phyloP scores from a whole-genome alignment of 1,139 yeast genomes.

The Spencermartinsiella ligniputridi region DNA sequence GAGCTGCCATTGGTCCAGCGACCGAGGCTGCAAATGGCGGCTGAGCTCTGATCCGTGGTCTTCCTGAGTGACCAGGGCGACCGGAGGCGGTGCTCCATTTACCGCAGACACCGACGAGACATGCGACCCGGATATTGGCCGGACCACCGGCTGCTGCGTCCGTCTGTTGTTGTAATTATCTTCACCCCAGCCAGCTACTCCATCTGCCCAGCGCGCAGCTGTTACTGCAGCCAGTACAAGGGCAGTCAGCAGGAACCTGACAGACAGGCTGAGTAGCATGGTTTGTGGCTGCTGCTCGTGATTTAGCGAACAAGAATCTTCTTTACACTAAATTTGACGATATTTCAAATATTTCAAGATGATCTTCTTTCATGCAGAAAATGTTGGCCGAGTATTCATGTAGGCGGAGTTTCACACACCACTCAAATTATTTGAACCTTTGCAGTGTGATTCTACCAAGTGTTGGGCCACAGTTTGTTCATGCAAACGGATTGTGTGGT shows the following conservation, averaged over 20 bases:
- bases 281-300: too few relatives aligned
- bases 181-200: neutral
- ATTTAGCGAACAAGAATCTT: too few relatives aligned
- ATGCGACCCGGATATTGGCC: neutral
- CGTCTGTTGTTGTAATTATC: neutral
- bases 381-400: too few relatives aligned
- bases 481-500: too few relatives aligned
- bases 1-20: constrained; percentile 51
- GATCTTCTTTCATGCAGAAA: too few relatives aligned
- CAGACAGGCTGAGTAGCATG: neutral
- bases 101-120: neutral
- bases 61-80: neutral
- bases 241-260: neutral
- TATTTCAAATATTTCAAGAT: too few relatives aligned
- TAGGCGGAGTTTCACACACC: too few relatives aligned
- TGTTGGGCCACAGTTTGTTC: too few relatives aligned
- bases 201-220: neutral
- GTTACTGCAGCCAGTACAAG: neutral
- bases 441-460: too few relatives aligned
- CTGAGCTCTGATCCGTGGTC: neutral
- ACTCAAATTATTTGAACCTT: too few relatives aligned
- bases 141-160: neutral
- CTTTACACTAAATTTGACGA: too few relatives aligned
- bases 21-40: constrained; percentile 12
- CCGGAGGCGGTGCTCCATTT: neutral